Evolutionary conservation across 768 basidiomycete genomes (phyloP).

Genomic region (Sutorius australiensis): DNA sequence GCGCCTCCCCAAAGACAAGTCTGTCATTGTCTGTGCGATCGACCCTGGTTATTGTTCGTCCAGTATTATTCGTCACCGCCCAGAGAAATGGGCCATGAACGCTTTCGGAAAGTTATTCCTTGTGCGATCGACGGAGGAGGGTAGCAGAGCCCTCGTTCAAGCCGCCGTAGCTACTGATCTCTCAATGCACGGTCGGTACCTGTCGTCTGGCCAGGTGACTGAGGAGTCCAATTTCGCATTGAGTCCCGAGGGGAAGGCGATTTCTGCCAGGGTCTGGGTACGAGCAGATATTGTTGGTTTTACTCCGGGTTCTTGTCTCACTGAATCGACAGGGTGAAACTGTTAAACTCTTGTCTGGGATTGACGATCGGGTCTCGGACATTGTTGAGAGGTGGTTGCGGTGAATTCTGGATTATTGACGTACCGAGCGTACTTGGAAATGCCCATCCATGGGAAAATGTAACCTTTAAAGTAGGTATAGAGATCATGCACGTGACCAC

Average conservation of each 20-base stretch:
- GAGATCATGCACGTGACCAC: constrained; percentile 21
- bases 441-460: too few species aligned
- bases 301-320: neutral
- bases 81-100: neutral
- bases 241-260: constrained; percentile 26
- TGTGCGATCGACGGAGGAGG: constrained; percentile 32
- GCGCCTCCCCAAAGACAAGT: constrained; percentile 20
- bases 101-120: constrained; percentile 10
- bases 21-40: constrained; percentile 25
- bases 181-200: constrained; percentile 31
- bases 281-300: neutral
- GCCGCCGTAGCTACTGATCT: constrained; percentile 27
- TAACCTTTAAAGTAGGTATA: too few species aligned
- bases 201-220: constrained; percentile 19
- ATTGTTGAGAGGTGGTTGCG: constrained; percentile 16
- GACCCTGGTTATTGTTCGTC: constrained; percentile 37
- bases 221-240: constrained; percentile 33
- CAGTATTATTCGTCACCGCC: constrained; percentile 17
- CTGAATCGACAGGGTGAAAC: constrained; percentile 20
- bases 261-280: constrained; percentile 34
- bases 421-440: neutral
- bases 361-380: constrained; percentile 19
- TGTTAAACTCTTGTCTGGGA: constrained; percentile 14
- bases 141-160: constrained; percentile 34
- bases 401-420: neutral